Conservation (phyloP, 441 rosid species). For the Jatropha multifida region DNA sequence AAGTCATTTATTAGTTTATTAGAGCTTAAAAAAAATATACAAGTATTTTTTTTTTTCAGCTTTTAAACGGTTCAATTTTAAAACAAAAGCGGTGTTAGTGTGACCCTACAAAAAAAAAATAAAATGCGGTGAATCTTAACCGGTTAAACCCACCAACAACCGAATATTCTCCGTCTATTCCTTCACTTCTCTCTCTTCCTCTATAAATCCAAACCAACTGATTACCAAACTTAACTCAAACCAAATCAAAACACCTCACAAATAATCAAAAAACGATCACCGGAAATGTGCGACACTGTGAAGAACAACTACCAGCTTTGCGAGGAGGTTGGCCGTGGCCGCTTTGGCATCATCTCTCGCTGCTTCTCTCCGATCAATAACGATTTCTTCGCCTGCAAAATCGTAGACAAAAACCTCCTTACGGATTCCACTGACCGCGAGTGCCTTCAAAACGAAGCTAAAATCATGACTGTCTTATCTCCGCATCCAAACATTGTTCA, state of each 20-base stretch:
- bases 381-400: slow-evolving; percentile 68
- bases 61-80: too few species aligned
- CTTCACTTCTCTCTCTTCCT: not conserved
- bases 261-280: not conserved
- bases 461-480: slow-evolving; percentile 63
- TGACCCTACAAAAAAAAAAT: too few species aligned
- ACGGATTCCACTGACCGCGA: slow-evolving; percentile 68
- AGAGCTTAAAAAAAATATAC: too few species aligned
- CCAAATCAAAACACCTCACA: not conserved
- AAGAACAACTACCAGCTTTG: slow-evolving; percentile 55
- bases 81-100: too few species aligned
- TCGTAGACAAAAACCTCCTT: slow-evolving; percentile 55
- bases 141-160: not conserved
- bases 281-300: slow-evolving; percentile 36
- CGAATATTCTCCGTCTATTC: slow-evolving; percentile 15
- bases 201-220: not conserved
- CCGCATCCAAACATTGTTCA: slow-evolving; percentile 70
- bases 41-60: not conserved
- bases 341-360: slow-evolving; percentile 73
- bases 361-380: slow-evolving; percentile 52
- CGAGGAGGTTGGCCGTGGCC: slow-evolving; percentile 85
- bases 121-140: not conserved
- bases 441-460: slow-evolving; percentile 70
- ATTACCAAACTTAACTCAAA: not conserved
- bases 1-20: too few species aligned